Evolutionary conservation across 495 filamentous ascomycete genomes (phyloP).

Genomic region (Penicillium angulare): DNA sequence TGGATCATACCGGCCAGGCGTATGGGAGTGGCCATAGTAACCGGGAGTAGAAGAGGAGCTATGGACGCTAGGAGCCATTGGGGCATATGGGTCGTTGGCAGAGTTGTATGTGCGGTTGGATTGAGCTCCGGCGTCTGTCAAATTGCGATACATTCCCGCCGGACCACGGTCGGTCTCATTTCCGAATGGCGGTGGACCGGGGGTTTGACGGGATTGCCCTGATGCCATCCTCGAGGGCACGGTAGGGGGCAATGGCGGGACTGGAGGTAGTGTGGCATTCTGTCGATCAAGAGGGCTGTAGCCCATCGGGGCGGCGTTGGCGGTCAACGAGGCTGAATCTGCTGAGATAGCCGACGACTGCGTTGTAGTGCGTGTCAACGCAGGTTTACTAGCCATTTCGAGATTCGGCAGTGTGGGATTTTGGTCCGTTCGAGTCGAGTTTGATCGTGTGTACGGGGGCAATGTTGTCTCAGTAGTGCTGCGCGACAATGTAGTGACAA

Average conservation of each 20-base stretch:
- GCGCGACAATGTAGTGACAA: constrained; percentile 59
- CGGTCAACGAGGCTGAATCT: constrained; percentile 22
- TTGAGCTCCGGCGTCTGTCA: constrained; percentile 12
- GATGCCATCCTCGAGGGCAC: constrained; percentile 10
- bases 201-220: constrained; percentile 8
- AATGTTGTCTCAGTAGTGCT: constrained; percentile 67
- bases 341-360: constrained; percentile 22
- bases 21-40: constrained; percentile 4
- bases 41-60: constrained; percentile 7
- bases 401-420: constrained; percentile 25
- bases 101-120: constrained; percentile 13
- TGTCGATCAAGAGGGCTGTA: constrained; percentile 24
- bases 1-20: not conserved
- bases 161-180: constrained; percentile 4
- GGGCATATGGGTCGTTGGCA: constrained; percentile 16
- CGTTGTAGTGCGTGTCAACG: constrained; percentile 21
- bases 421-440: constrained; percentile 8
- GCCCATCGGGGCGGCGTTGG: constrained; percentile 21
- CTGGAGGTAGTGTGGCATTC: constrained; percentile 16
- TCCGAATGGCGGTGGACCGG: constrained; percentile 8
- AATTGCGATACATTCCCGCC: constrained; percentile 12
- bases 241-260: constrained; percentile 20
- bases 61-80: not conserved
- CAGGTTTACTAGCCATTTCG: constrained; percentile 22
- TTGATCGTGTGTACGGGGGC: constrained; percentile 37